These are phyloP conservation scores for Thymus mandschuricus DNA, from an alignment of 257 asterid genomes.

Conservation along the genomic window DNA sequence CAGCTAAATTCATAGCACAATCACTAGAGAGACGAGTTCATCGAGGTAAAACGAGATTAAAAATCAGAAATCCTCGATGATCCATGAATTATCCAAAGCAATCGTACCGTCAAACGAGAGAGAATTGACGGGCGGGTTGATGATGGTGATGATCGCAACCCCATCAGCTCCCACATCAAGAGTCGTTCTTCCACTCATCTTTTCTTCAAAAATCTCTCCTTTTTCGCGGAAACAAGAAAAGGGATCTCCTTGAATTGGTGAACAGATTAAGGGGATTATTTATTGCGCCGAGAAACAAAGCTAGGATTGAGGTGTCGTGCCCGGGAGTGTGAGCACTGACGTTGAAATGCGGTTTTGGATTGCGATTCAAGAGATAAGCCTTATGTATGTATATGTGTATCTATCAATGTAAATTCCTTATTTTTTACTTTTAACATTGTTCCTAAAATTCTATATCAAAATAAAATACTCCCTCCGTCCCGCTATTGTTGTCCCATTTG, in stretches of 20 bases:
- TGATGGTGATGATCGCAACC: constrained; percentile 83
- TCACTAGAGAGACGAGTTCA: background rate
- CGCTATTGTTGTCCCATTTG: no score
- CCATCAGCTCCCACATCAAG: constrained; percentile 96
- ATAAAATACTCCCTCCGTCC: no score
- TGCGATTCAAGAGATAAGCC: constrained; percentile 33
- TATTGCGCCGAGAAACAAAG: constrained; percentile 21
- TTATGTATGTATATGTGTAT: background rate
- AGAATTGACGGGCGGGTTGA: constrained; percentile 97
- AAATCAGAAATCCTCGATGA: constrained; percentile 1
- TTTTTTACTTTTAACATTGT: no score
- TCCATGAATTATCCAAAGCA: background rate
- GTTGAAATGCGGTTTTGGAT: constrained; percentile 36
- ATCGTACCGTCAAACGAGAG: constrained; percentile 86
- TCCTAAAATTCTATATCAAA: no score
- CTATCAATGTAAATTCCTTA: no score
- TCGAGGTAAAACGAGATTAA: constrained; percentile 15
- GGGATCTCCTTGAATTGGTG: background rate
- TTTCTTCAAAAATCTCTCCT: background rate
- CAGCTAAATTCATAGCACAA: background rate
- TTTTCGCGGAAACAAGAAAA: background rate
- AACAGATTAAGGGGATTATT: constrained; percentile 13
- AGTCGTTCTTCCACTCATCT: constrained; percentile 73
- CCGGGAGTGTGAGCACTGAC: constrained; percentile 33
- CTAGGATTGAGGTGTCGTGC: constrained; percentile 41